Evolutionary conservation across 1,139 yeast species (phyloP).

Genomic region (Suhomyces guaymorum): DNA sequence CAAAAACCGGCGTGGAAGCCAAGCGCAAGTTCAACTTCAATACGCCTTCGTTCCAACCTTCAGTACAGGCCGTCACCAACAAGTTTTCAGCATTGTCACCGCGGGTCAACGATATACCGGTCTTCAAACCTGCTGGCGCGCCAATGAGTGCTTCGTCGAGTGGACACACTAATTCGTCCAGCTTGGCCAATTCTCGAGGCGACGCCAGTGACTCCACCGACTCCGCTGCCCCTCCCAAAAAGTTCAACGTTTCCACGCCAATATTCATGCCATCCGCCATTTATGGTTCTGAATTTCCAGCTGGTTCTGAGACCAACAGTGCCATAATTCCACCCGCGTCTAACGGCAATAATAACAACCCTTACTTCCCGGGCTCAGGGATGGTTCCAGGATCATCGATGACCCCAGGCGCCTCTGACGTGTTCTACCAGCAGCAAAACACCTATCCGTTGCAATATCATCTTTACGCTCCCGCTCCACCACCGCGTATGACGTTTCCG

Average conservation of each 20-base stretch:
- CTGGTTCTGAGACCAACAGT: conserved; percentile 6
- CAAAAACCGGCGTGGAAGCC: conserved; percentile 13
- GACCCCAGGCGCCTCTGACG: conserved; percentile 19
- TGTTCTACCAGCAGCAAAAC: conserved; percentile 24
- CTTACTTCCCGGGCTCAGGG: conserved; percentile 21
- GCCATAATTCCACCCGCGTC: conserved; percentile 9
- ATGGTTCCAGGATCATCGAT: conserved; percentile 6
- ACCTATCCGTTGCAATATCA: conserved; percentile 78
- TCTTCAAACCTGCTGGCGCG: conserved; percentile 50
- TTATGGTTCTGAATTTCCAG: conserved; percentile 11
- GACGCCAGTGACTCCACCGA: conserved; percentile 5
- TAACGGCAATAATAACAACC: conserved; percentile 16
- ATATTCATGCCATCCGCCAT: conserved; percentile 28
- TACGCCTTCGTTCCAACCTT: conserved; percentile 67
- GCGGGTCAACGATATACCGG: conserved; percentile 53
- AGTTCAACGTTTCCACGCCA: conserved; percentile 36
- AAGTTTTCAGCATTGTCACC: conserved; percentile 55
- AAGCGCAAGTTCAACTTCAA: conserved; percentile 58
- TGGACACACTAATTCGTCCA: conserved; percentile 1
- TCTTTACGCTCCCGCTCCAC: conserved; percentile 86
- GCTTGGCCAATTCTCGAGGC: conserved; percentile 3
- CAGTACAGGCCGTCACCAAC: conserved; percentile 28
- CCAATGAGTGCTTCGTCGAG: conserved; percentile 5
- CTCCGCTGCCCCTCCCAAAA: conserved; percentile 14
- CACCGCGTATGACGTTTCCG: conserved; percentile 64